Conservation (phyloP, 148 eudicot genomes). For the Limonium bicolor region DNA sequence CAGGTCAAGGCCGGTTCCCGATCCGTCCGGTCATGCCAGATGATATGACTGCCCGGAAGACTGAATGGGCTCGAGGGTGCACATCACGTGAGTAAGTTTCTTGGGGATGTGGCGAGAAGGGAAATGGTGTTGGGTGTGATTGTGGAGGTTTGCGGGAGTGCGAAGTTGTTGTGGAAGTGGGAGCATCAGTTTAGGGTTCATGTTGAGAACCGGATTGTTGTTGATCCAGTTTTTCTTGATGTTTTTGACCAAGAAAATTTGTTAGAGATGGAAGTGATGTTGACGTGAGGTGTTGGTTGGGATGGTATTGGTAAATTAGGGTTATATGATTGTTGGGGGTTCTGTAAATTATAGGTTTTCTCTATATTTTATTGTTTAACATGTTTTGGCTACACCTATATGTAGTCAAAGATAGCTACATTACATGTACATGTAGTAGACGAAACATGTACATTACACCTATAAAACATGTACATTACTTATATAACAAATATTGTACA, state of each 20-base stretch:
- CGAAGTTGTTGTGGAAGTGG: slow-evolving; percentile 70
- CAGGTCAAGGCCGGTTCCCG: slow-evolving; percentile 57
- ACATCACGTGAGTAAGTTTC: slow-evolving; percentile 28
- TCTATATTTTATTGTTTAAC: too few relatives aligned
- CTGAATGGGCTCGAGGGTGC: slow-evolving; percentile 71
- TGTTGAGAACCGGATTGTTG: slow-evolving; percentile 62
- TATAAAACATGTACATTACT: too few relatives aligned
- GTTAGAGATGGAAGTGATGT: slow-evolving; percentile 41
- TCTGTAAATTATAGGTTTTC: too few relatives aligned
- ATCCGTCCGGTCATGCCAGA: slow-evolving; percentile 43
- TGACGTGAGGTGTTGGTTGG: too few relatives aligned
- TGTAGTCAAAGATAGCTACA: too few relatives aligned
- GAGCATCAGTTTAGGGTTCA: slow-evolving; percentile 61
- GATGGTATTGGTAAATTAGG: too few relatives aligned
- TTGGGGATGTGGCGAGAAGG: slow-evolving; percentile 45
- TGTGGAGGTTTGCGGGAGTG: slow-evolving; percentile 58
- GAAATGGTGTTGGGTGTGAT: slow-evolving; percentile 71
- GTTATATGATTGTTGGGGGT: too few relatives aligned
- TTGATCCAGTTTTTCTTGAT: slow-evolving; percentile 84
- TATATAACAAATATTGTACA: too few relatives aligned
- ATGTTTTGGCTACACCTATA: too few relatives aligned
- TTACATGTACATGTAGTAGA: too few relatives aligned
- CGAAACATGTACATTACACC: too few relatives aligned
- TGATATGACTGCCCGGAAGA: slow-evolving; percentile 53
- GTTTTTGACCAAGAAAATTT: slow-evolving; percentile 73